Evolutionary conservation across 75 land plant genomes (phyloP).

Genomic region (Picea sitchensis): DNA sequence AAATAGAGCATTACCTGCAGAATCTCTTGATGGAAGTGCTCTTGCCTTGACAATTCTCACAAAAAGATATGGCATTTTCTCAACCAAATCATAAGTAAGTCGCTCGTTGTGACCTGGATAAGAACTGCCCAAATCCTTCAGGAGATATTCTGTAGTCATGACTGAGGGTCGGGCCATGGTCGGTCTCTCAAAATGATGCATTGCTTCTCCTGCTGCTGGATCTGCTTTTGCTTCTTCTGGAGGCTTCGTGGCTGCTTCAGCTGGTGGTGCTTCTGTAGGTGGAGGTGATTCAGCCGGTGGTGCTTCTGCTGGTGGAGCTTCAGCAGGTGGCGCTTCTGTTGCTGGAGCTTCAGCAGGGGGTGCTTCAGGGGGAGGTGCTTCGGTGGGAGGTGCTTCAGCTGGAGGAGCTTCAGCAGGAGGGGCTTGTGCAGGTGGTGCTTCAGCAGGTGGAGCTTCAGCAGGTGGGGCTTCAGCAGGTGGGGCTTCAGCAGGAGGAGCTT

Average conservation of each 20-base stretch:
- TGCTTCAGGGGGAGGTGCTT: conserved; percentile 11
- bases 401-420: conserved; percentile 13
- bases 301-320: conserved; percentile 1
- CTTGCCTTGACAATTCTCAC: conserved; percentile 70
- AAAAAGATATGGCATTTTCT: conserved; percentile 82
- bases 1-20: conserved; percentile 1
- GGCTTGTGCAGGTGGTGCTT: conserved; percentile 10
- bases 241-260: conserved; percentile 12
- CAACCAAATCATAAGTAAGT: conserved; percentile 59
- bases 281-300: conserved; percentile 8
- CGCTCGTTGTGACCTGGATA: conserved; percentile 25
- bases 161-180: conserved; percentile 1
- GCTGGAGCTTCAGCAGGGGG: conserved; percentile 8
- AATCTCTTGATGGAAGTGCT: conserved; percentile 30
- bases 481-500: background rate
- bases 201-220: conserved; percentile 1
- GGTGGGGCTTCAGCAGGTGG: conserved; percentile 11
- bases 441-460: conserved; percentile 9
- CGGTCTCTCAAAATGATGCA: background rate
- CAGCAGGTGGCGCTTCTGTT: conserved; percentile 11
- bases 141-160: conserved; percentile 10
- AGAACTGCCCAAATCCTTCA: conserved; percentile 3
- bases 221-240: background rate
- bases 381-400: conserved; percentile 8
- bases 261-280: conserved; percentile 1